Evolutionary conservation across 78 protist species (phyloP).

Genomic region (Bigelowiella natans): DNA sequence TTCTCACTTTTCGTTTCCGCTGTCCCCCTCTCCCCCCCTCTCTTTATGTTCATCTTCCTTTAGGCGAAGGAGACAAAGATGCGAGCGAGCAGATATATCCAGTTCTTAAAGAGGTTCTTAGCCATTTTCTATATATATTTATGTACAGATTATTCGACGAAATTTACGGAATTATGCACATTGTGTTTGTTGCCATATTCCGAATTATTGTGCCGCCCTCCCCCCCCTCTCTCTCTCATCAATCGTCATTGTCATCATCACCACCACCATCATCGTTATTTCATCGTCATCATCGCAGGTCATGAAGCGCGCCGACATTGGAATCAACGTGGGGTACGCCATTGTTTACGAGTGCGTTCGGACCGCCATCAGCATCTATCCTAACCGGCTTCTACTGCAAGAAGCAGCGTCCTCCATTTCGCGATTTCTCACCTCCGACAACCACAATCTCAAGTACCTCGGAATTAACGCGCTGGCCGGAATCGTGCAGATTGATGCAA

Average conservation of each 20-base stretch:
- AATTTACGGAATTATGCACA: no score
- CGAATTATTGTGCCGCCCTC: neutral
- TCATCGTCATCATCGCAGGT: slow-evolving; percentile 21
- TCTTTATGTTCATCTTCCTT: no score
- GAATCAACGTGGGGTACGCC: slow-evolving; percentile 68
- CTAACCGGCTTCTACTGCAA: slow-evolving; percentile 53
- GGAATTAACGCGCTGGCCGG: slow-evolving; percentile 74
- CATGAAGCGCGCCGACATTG: slow-evolving; percentile 54
- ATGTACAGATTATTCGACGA: no score
- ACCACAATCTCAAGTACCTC: slow-evolving; percentile 69
- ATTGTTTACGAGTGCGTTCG: slow-evolving; percentile 71
- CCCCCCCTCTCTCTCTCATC: neutral
- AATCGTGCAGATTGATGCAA: slow-evolving; percentile 46
- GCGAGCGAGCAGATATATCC: neutral
- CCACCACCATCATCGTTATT: no score
- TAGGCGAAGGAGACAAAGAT: neutral
- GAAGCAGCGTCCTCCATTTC: slow-evolving; percentile 47
- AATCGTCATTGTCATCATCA: slow-evolving; percentile 10
- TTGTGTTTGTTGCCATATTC: neutral
- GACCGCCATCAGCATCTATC: slow-evolving; percentile 70
- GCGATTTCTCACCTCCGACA: slow-evolving; percentile 48
- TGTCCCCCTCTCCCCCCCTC: neutral
- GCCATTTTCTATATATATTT: neutral
- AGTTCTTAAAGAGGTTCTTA: neutral
- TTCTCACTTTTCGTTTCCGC: neutral